These are phyloP conservation scores for Grammothele lineata DNA, from an alignment of 768 basidiomycete species.

Conservation along the genomic window DNA sequence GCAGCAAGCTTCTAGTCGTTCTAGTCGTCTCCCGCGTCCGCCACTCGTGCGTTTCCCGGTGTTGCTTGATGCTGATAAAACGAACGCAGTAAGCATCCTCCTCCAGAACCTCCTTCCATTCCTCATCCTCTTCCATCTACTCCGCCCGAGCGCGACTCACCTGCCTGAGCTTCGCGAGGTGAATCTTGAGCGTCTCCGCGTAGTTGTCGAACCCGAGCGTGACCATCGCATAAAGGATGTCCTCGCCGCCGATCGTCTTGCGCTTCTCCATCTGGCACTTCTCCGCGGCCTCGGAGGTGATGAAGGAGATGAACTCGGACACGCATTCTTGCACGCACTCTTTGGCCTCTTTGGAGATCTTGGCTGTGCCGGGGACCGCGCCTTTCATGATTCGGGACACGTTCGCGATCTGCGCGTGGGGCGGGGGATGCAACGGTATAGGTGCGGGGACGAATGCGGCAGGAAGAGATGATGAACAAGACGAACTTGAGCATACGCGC, in stretches of 20 bases:
- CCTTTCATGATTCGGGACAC: conserved; percentile 98
- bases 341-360: conserved; percentile 97
- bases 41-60: conserved; percentile 7
- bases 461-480: not conserved
- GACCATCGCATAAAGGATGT: conserved; percentile 93
- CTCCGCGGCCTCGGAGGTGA: conserved; percentile 95
- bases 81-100: not conserved
- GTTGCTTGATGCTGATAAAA: conserved; percentile 10
- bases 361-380: conserved; percentile 83
- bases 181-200: conserved; percentile 87
- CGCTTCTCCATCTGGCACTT: conserved; percentile 93
- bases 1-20: no score
- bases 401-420: conserved; percentile 78
- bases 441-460: not conserved
- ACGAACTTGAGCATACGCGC: not conserved
- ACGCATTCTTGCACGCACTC: conserved; percentile 99
- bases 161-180: conserved; percentile 86
- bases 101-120: not conserved
- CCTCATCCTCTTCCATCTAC: not conserved
- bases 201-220: conserved; percentile 94
- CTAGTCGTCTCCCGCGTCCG: conserved; percentile 7
- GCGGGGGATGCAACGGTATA: not conserved
- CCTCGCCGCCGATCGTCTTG: conserved; percentile 97
- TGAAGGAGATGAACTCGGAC: conserved; percentile 97
- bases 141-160: conserved; percentile 32